phyloP scores from a whole-genome alignment of 2,329 filamentous ascomycete species.

The Xylaria sp. region DNA sequence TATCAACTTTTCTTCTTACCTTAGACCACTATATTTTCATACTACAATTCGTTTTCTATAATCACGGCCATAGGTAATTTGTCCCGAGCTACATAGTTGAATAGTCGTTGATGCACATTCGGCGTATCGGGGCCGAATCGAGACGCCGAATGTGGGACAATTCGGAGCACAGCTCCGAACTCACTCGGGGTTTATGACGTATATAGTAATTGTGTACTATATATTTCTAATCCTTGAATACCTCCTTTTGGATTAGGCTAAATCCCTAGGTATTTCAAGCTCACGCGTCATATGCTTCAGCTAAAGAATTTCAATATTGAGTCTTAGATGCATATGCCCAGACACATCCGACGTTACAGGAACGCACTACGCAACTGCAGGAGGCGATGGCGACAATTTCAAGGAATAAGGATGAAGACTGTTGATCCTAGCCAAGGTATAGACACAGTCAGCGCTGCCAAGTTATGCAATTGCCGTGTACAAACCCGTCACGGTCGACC shows the following conservation, averaged over 20 bases:
- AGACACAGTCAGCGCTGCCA: too few species aligned
- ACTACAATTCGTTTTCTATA: conserved; percentile 2
- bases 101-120: neutral
- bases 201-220: neutral
- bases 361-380: too few species aligned
- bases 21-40: neutral
- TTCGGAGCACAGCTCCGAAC: conserved; percentile 1
- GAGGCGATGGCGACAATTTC: too few species aligned
- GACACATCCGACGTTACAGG: too few species aligned
- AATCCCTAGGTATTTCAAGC: neutral
- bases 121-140: conserved; percentile 1
- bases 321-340: too few species aligned
- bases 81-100: neutral
- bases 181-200: conserved; percentile 3
- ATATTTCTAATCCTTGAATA: neutral
- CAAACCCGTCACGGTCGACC: too few species aligned
- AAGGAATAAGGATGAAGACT: too few species aligned
- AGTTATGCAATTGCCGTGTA: too few species aligned
- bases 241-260: neutral
- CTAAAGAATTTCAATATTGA: too few species aligned
- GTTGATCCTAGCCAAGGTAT: too few species aligned
- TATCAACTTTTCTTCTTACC: neutral
- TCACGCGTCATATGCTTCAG: neutral
- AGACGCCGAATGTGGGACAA: neutral
- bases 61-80: neutral